Conservation (phyloP, 331 rosid genomes). For the Malus hybrid region DNA sequence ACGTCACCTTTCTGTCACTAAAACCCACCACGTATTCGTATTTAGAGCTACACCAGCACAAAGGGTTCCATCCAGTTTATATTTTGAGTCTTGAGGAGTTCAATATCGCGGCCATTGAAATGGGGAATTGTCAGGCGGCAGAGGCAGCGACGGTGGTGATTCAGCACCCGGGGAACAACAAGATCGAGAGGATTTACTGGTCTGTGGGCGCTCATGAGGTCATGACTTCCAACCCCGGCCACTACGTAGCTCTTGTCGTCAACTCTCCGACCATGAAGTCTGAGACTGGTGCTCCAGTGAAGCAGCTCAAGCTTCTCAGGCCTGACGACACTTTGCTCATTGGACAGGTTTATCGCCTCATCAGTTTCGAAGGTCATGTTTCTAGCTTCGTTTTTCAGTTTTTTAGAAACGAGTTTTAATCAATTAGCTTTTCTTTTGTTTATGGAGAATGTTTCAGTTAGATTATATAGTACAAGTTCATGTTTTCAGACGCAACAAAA, state of each 20-base stretch:
- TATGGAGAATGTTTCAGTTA: too few species aligned
- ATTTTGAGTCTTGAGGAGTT: not conserved
- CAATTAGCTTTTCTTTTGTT: not conserved
- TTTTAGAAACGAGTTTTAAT: not conserved
- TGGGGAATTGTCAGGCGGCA: constrained; percentile 97
- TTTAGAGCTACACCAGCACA: not conserved
- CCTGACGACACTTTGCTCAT: constrained; percentile 77
- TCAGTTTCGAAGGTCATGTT: constrained; percentile 64
- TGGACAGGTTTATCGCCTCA: constrained; percentile 83
- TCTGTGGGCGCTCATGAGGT: constrained; percentile 63
- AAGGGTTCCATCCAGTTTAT: not conserved
- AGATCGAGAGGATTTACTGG: constrained; percentile 70
- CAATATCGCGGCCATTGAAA: not conserved
- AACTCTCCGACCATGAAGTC: constrained; percentile 39
- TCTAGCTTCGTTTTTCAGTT: not conserved
- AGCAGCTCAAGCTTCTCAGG: constrained; percentile 85
- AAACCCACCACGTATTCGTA: not conserved
- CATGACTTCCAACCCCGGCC: constrained; percentile 75
- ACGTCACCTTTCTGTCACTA: constrained; percentile 5
- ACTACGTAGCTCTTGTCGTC: constrained; percentile 67
- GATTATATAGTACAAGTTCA: too few species aligned
- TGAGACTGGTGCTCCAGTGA: constrained; percentile 45
- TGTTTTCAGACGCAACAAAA: too few species aligned
- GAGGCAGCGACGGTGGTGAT: constrained; percentile 83
- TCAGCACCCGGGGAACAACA: constrained; percentile 62